A percentile compares a stretch with the other conserved stretches of the same genome.
phyloP scores from a whole-genome alignment of 768 basidiomycete species.

The Gelatoporia subvermispora region DNA sequence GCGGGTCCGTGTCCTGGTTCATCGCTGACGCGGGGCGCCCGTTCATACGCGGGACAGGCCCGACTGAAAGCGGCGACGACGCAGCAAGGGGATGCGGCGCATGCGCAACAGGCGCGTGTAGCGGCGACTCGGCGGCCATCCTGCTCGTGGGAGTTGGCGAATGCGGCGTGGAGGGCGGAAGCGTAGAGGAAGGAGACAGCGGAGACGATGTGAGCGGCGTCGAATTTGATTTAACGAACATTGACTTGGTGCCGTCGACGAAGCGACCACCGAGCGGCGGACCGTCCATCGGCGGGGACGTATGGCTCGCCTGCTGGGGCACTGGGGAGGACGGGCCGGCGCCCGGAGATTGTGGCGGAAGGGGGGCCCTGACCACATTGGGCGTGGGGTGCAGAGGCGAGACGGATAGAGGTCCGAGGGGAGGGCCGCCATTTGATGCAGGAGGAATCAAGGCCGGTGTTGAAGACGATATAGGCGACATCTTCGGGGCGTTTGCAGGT shows the following conservation, averaged over 20 bases:
- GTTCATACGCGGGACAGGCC: conserved; percentile 8
- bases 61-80: conserved; percentile 7
- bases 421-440: background rate
- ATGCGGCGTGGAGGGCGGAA: conserved; percentile 12
- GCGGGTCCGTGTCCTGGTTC: conserved; percentile 47
- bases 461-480: conserved; percentile 11
- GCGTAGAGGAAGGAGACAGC: conserved; percentile 11
- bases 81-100: conserved; percentile 12
- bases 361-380: conserved; percentile 1
- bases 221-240: conserved; percentile 60
- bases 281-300: conserved; percentile 30
- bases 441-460: conserved; percentile 1
- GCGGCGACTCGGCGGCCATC: conserved; percentile 8
- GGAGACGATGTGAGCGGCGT: conserved; percentile 29
- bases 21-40: background rate
- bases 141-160: background rate
- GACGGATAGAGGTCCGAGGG: conserved; percentile 1
- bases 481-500: conserved; percentile 2
- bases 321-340: conserved; percentile 49
- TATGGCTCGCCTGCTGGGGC: conserved; percentile 24
- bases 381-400: conserved; percentile 2
- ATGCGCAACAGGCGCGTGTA: conserved; percentile 9
- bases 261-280: conserved; percentile 63
- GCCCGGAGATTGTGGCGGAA: conserved; percentile 44
- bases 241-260: conserved; percentile 73